Base-by-base conservation (phyloP, 2,329 filamentous ascomycete genomes). In the Trichoderma aggressivum region DNA sequence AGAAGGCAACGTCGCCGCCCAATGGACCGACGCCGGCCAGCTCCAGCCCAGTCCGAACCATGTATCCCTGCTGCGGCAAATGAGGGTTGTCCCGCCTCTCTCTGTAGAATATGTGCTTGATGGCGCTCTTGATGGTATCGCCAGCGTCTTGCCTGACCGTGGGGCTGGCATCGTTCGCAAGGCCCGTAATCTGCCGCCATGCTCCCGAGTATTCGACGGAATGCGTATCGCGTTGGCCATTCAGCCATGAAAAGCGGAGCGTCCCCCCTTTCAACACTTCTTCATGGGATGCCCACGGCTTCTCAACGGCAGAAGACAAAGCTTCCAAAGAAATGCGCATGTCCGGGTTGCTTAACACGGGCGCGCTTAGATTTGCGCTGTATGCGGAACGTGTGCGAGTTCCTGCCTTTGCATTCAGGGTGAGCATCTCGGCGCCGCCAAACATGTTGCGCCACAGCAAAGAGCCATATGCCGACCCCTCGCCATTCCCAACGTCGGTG, bases 241-340 rank as follows among this genome's bases (percentile, higher is more conserved):
- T 89, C 47, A 91, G 81, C 92, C 93, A 98, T 50, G 90, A 89
- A 53, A 97, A 85, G 74, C 93, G 94, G 14, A 92, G 84, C 76
- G 89, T 91, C 24, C 88, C 94, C 18, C 94, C 94, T 77, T 91
- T 93, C 24, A 97, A 83, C 3, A 91, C 90, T 82, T 99, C 95
- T 76, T 98, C 95, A 78, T 99, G 95, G 74, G 93, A 96, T 26
- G 96, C 94, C 92, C 94, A 98, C 14, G 90, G 88, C 82, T 98
- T 98, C 73, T 95, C 88, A 0, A 93, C 97, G 58, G 93, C 91
- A 73, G 93, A 97, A 11, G 92, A 90, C 58, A 97, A 84, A 1
- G 88, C 94, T 75, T 97, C 94, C 72, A 97, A 77, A 75, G 95
- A 91, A 73, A 94, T 84, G 72, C 91, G 88, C 76, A 94, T 84